A percentile compares a stretch with the other conserved stretches of the same genome.
Conservation (phyloP, 2,329 filamentous ascomycete species). For the Alternaria brassicae region DNA sequence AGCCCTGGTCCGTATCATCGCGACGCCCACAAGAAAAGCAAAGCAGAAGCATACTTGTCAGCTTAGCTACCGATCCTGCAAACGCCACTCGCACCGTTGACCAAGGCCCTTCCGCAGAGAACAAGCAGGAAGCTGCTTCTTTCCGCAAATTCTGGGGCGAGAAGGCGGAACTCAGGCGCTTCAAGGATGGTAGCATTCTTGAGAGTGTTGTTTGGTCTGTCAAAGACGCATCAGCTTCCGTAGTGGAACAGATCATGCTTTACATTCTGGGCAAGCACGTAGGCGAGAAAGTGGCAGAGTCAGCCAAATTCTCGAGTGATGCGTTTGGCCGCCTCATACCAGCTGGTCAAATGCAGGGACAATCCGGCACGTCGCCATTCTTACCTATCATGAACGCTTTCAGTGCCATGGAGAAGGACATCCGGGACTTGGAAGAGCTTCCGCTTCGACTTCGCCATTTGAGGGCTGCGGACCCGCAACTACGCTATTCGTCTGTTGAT, state of each 20-base stretch:
- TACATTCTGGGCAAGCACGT: conserved; percentile 77
- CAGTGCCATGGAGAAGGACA: conserved; percentile 73
- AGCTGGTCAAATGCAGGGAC: conserved; percentile 42
- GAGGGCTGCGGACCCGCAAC: conserved; percentile 71
- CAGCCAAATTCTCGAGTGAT: conserved; percentile 55
- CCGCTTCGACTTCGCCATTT: conserved; percentile 87
- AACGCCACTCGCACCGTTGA: conserved; percentile 81
- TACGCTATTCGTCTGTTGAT: conserved; percentile 75
- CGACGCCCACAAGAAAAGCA: conserved; percentile 30
- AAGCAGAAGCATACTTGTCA: conserved; percentile 63
- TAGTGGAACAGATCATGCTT: conserved; percentile 80
- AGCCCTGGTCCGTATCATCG: conserved; percentile 48
- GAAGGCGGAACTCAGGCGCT: conserved; percentile 88
- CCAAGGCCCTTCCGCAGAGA: conserved; percentile 84
- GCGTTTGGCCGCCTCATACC: conserved; percentile 56
- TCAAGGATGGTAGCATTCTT: conserved; percentile 92
- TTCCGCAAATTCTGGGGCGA: conserved; percentile 96
- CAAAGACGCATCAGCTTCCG: conserved; percentile 65
- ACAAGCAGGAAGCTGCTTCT: conserved; percentile 78
- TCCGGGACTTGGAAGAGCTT: conserved; percentile 80
- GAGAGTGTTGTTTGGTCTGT: conserved; percentile 87
- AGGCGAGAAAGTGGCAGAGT: conserved; percentile 62
- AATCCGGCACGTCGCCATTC: conserved; percentile 63
- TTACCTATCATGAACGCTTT: conserved; percentile 74
- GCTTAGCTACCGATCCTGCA: conserved; percentile 74